Conservation (phyloP, 768 basidiomycete species). For the Tulasnella sp. region DNA sequence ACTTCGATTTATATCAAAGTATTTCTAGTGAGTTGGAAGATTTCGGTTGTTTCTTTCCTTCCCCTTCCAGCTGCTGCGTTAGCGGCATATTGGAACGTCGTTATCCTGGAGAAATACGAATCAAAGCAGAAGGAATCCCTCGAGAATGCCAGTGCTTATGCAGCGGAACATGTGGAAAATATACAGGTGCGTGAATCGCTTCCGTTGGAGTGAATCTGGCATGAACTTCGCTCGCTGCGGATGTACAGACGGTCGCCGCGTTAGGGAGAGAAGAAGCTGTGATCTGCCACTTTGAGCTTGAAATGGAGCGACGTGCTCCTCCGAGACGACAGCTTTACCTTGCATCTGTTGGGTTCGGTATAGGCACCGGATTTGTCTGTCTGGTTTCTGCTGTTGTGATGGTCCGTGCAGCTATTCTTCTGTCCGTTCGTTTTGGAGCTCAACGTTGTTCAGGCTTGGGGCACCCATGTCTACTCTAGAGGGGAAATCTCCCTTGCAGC, state of each 20-base stretch:
- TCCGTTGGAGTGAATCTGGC: neutral
- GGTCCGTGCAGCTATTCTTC: neutral
- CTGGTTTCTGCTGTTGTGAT: neutral
- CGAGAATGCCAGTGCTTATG: neutral
- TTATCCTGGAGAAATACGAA: neutral
- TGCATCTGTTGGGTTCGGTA: neutral
- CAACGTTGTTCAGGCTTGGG: neutral
- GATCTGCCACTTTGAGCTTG: neutral
- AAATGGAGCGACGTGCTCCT: neutral
- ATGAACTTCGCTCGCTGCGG: neutral
- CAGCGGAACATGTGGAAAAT: neutral
- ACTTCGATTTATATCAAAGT: neutral
- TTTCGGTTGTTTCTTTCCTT: slow-evolving; percentile 20
- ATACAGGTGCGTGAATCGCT: neutral
- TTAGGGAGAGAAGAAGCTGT: neutral
- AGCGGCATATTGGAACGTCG: neutral
- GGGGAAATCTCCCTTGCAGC: neutral
- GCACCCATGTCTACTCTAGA: neutral
- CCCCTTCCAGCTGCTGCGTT: slow-evolving; percentile 16
- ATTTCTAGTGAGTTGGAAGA: slow-evolving; percentile 21
- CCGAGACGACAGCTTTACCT: neutral
- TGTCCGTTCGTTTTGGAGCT: neutral
- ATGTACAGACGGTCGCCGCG: neutral
- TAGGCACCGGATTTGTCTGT: neutral
- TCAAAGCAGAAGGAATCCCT: neutral